Evolutionary conservation across 2,329 filamentous ascomycete species (phyloP).

Genomic region (Aspergillus sp.): DNA sequence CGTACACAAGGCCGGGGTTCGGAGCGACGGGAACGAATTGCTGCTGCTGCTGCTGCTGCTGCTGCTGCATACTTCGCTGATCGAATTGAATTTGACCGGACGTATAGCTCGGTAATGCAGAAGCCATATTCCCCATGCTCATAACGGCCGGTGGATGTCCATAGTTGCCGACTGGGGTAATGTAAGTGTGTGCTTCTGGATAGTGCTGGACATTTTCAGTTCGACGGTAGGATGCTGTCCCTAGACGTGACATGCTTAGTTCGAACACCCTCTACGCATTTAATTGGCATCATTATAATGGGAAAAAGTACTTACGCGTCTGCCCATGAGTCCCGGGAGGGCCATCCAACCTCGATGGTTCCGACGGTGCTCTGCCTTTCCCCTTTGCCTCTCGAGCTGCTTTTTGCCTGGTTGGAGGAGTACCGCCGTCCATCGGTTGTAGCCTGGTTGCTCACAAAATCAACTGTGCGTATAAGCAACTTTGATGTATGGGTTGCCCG

Average conservation of each 20-base stretch:
- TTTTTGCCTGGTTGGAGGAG: conserved; percentile 7
- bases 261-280: background rate
- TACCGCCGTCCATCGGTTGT: conserved; percentile 14
- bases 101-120: conserved; percentile 28
- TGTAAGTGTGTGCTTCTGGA: conserved; percentile 18
- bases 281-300: background rate
- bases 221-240: conserved; percentile 8
- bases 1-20: conserved; percentile 30
- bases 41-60: conserved; percentile 11
- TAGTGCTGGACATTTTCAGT: conserved; percentile 21
- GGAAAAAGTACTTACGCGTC: conserved; percentile 13
- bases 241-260: conserved; percentile 9
- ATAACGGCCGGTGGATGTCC: conserved; percentile 21
- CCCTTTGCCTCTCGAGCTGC: conserved; percentile 2
- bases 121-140: conserved; percentile 31
- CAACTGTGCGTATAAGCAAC: background rate
- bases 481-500: background rate
- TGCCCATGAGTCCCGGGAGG: conserved; percentile 1
- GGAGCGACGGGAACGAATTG: conserved; percentile 24
- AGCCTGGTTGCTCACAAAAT: conserved; percentile 6
- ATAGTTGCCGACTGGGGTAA: conserved; percentile 19
- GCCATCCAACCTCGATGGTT: background rate
- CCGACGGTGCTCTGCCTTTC: background rate
- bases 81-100: conserved; percentile 25
- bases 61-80: conserved; percentile 26